These are phyloP conservation scores for Parathielavia appendiculata DNA, from an alignment of 495 filamentous ascomycete genomes.

Conservation along the genomic window DNA sequence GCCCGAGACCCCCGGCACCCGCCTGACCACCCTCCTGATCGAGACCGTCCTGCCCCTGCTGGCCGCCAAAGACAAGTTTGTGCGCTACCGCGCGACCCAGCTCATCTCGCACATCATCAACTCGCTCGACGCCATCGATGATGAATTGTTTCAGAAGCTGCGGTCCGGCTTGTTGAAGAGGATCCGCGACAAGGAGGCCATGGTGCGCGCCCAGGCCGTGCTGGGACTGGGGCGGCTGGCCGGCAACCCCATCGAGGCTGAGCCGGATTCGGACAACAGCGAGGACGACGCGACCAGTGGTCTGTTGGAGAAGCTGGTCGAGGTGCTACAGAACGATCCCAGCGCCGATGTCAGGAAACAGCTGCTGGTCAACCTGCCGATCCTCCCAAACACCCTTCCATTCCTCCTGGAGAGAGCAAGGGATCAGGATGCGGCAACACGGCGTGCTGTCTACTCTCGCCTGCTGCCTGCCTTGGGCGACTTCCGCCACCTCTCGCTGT, in stretches of 20 bases:
- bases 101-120: constrained; percentile 82
- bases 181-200: constrained; percentile 86
- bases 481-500: constrained; percentile 91
- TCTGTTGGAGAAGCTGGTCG: constrained; percentile 75
- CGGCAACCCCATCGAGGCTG: constrained; percentile 71
- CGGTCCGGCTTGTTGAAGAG: constrained; percentile 71
- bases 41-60: constrained; percentile 64
- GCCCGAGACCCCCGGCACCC: constrained; percentile 73
- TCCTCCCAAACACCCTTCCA: constrained; percentile 74
- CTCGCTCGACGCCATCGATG: constrained; percentile 82
- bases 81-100: constrained; percentile 86
- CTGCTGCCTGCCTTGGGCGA: constrained; percentile 86
- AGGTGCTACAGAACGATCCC: constrained; percentile 89
- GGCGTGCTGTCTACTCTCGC: constrained; percentile 80
- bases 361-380: constrained; percentile 81
- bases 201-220: constrained; percentile 90
- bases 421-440: constrained; percentile 77
- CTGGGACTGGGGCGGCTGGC: constrained; percentile 79
- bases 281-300: constrained; percentile 53
- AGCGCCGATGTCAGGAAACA: constrained; percentile 87
- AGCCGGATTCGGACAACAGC: constrained; percentile 62
- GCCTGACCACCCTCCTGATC: constrained; percentile 68
- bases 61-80: constrained; percentile 79
- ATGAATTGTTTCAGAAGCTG: constrained; percentile 79
- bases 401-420: constrained; percentile 87